These are phyloP conservation scores for Thielaviopsis euricoi DNA, from an alignment of 2,329 filamentous ascomycete genomes.

Conservation along the genomic window DNA sequence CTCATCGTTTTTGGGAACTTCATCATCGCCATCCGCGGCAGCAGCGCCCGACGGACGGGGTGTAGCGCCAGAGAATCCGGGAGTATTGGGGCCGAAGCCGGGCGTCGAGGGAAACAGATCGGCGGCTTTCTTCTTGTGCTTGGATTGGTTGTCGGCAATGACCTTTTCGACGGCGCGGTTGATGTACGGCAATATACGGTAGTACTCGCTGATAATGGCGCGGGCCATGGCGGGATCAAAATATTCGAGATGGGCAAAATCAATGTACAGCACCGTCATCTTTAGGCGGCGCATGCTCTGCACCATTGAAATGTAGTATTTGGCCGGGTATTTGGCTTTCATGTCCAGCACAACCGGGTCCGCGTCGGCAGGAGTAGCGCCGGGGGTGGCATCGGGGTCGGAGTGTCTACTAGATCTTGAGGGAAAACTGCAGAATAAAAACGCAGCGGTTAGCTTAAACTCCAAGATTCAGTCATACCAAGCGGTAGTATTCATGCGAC, in stretches of 20 bases:
- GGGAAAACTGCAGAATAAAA: conserved; percentile 32
- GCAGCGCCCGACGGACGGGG: conserved; percentile 8
- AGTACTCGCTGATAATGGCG: conserved; percentile 80
- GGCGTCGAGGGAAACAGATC: conserved; percentile 8
- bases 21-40: conserved; percentile 1
- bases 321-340: conserved; percentile 36
- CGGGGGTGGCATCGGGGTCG: not conserved
- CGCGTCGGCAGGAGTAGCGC: not conserved
- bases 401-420: conserved; percentile 23
- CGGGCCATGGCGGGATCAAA: conserved; percentile 68
- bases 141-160: conserved; percentile 4
- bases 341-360: conserved; percentile 8
- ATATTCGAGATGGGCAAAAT: conserved; percentile 67
- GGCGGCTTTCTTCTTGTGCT: conserved; percentile 3
- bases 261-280: conserved; percentile 74
- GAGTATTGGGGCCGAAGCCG: conserved; percentile 6
- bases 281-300: conserved; percentile 56
- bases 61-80: conserved; percentile 10
- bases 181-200: conserved; percentile 85
- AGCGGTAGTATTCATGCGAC: not conserved
- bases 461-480: not conserved
- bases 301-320: conserved; percentile 74
- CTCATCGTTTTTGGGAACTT: conserved; percentile 35
- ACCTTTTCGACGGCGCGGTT: conserved; percentile 39
- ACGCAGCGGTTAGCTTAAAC: not conserved